Evolutionary conservation across 2,329 filamentous ascomycete species (phyloP).

Genomic region (Pseudogymnoascus destructans): DNA sequence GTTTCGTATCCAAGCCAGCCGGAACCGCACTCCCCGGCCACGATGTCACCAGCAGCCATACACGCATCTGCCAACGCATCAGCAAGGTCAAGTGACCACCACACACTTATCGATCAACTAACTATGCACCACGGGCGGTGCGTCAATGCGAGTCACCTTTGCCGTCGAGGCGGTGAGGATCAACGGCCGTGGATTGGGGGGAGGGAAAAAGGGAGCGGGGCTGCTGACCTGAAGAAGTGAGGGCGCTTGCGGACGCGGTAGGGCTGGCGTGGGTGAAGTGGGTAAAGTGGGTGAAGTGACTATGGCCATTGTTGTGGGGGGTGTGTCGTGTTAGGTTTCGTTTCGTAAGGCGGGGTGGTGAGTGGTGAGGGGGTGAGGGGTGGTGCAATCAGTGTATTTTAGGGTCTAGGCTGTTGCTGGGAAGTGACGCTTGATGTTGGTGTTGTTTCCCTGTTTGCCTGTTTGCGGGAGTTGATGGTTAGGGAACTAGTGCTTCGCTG

Average conservation of each 20-base stretch:
- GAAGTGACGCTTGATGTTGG: constrained; percentile 1
- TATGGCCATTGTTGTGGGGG: background rate
- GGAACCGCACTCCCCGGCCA: background rate
- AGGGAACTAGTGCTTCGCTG: background rate
- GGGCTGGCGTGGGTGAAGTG: constrained; percentile 4
- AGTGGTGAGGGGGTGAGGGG: background rate
- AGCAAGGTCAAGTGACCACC: background rate
- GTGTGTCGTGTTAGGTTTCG: background rate
- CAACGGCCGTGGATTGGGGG: background rate
- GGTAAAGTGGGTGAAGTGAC: background rate
- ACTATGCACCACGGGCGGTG: background rate
- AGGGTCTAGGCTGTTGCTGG: constrained; percentile 1
- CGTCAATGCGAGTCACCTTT: background rate
- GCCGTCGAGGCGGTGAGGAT: background rate
- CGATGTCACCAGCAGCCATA: background rate
- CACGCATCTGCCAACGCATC: constrained; percentile 1
- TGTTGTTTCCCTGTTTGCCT: background rate
- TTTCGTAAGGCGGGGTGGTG: background rate
- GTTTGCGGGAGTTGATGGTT: background rate
- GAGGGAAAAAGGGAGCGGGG: background rate
- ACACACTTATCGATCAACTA: background rate
- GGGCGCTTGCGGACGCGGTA: constrained; percentile 3
- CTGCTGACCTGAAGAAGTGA: constrained; percentile 9
- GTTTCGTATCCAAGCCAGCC: background rate
- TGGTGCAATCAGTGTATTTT: background rate